Evolutionary conservation across 352 stramenopile genomes (phyloP).

Genomic region (Phytopythium delawarense): DNA sequence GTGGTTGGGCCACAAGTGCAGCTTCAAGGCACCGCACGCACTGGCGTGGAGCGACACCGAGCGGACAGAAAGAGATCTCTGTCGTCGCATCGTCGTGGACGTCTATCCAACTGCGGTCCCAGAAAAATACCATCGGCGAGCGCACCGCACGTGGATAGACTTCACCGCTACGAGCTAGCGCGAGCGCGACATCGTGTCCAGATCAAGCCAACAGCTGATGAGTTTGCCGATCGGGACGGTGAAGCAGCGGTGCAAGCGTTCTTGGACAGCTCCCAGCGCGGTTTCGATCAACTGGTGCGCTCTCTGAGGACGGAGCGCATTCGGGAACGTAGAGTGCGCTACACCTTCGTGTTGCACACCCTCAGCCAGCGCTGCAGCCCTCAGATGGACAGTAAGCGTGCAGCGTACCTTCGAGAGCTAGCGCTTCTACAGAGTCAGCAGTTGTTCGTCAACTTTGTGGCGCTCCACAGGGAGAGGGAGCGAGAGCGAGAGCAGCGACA

Average conservation of each 20-base stretch:
- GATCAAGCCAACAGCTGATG: neutral
- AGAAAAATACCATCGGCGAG: neutral
- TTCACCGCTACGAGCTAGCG: neutral
- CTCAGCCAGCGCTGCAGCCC: conserved; percentile 26
- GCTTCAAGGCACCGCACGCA: neutral
- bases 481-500: conserved; percentile 34
- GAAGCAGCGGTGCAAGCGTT: conserved; percentile 13
- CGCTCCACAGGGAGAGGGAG: conserved; percentile 31
- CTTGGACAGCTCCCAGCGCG: conserved; percentile 24
- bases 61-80: neutral
- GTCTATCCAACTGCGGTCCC: neutral
- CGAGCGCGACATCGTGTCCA: neutral
- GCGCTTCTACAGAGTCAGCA: conserved; percentile 31
- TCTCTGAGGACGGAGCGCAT: conserved; percentile 25
- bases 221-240: conserved; percentile 16
- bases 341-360: conserved; percentile 28
- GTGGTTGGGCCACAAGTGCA: neutral
- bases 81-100: too few relatives aligned
- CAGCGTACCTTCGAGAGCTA: conserved; percentile 21
- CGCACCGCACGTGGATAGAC: neutral
- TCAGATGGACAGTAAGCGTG: conserved; percentile 5
- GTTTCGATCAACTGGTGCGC: conserved; percentile 29
- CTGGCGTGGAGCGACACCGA: neutral
- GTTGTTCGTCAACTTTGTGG: conserved; percentile 30
- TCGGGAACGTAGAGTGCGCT: conserved; percentile 30